Conservation (phyloP, 164 flowering plant genomes). For the Annona squamosa region DNA sequence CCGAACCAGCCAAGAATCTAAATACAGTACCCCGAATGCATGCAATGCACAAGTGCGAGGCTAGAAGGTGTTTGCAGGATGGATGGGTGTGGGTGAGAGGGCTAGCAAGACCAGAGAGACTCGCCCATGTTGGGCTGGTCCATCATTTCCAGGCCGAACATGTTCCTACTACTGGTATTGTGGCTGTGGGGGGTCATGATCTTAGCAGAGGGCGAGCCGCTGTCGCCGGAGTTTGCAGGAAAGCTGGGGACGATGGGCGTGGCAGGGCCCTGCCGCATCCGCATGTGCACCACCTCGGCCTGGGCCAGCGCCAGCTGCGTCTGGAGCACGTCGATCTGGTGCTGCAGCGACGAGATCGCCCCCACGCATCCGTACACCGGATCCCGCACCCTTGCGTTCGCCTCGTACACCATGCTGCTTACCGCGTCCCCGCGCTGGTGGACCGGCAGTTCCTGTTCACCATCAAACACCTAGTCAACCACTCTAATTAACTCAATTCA, state of each 20-base stretch:
- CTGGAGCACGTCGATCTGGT: constrained; percentile 56
- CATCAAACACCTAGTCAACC: neutral
- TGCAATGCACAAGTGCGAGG: neutral
- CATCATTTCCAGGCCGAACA: constrained; percentile 37
- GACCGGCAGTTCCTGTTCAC: constrained; percentile 49
- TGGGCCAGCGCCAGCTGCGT: constrained; percentile 67
- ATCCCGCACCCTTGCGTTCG: constrained; percentile 74
- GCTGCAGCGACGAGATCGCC: constrained; percentile 71
- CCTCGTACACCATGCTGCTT: constrained; percentile 84
- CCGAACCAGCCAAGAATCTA: no score
- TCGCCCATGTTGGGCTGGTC: constrained; percentile 44
- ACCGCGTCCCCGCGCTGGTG: constrained; percentile 72
- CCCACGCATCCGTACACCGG: constrained; percentile 89
- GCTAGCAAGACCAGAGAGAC: constrained; percentile 56
- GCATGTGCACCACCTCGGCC: constrained; percentile 69
- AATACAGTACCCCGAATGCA: no score
- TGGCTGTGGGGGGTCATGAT: constrained; percentile 11
- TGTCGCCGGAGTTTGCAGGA: constrained; percentile 10
- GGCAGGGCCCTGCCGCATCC: constrained; percentile 32
- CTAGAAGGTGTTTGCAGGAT: neutral
- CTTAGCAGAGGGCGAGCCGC: constrained; percentile 24
- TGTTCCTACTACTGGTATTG: constrained; percentile 13
- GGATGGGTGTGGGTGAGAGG: neutral
- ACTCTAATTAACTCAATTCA: neutral
- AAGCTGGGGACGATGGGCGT: constrained; percentile 10